Evolutionary conservation across 2,329 filamentous ascomycete genomes (phyloP).

Genomic region (Phaeosphaeria sp.): DNA sequence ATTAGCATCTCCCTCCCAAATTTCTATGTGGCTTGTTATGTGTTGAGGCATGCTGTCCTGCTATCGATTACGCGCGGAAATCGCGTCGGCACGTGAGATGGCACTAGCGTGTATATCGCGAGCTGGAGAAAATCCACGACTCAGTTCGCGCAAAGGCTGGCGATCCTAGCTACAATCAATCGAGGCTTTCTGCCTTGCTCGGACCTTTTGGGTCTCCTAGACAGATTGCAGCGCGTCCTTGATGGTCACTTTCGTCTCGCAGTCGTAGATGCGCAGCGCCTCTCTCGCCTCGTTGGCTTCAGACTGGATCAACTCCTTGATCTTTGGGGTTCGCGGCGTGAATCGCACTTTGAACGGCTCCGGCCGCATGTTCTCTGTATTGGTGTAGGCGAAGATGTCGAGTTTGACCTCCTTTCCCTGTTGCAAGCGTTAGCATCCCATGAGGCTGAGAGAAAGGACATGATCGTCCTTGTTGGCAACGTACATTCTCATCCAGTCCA

Average conservation of each 20-base stretch:
- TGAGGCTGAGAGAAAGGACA: not conserved
- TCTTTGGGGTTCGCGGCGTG: slow-evolving; percentile 2
- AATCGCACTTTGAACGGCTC: slow-evolving; percentile 10
- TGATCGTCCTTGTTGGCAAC: not conserved
- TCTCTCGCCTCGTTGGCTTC: slow-evolving; percentile 5
- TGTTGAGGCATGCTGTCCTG: not conserved
- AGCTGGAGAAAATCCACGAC: not conserved
- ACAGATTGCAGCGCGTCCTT: not conserved
- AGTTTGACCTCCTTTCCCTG: slow-evolving; percentile 7
- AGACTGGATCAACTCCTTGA: not conserved
- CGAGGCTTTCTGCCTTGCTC: too few relatives aligned
- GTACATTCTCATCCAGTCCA: not conserved
- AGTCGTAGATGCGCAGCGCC: slow-evolving; percentile 5
- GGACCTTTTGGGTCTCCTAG: too few relatives aligned
- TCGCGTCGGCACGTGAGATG: slow-evolving; percentile 6
- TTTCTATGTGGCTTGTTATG: not conserved
- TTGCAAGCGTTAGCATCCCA: not conserved
- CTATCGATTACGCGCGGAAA: not conserved
- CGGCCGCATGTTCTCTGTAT: slow-evolving; percentile 9
- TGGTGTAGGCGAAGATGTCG: slow-evolving; percentile 11
- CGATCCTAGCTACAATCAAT: too few relatives aligned
- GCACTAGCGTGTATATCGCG: not conserved
- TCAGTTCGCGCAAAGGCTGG: not conserved
- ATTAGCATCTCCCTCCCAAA: not conserved
- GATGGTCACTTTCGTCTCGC: slow-evolving; percentile 7